Percentiles rank a stretch among this genome's conserved stretches.
These are phyloP conservation scores for Solanum neorickii DNA, from an alignment of 257 asterid genomes.

Conservation along the genomic window DNA sequence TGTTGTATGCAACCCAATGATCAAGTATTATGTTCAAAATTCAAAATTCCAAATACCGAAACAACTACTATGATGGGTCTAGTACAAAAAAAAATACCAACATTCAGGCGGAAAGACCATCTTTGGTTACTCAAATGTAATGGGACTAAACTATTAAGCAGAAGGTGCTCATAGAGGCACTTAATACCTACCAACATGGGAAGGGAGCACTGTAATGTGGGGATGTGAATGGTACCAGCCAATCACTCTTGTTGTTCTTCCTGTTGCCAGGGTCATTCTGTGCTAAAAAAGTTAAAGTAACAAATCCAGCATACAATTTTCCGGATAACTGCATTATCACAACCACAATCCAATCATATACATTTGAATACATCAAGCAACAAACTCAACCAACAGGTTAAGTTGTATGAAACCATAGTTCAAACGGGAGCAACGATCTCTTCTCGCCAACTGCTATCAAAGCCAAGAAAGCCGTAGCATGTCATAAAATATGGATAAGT, in stretches of 20 bases:
- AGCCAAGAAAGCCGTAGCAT: not conserved
- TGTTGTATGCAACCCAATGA: not conserved
- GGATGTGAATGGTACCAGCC: slow-evolving; percentile 99
- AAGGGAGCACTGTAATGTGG: slow-evolving; percentile 96
- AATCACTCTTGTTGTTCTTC: slow-evolving; percentile 88
- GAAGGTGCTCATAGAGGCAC: not conserved
- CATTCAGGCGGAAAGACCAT: not conserved
- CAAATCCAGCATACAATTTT: slow-evolving; percentile 15
- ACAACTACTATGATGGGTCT: not conserved
- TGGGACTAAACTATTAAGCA: not conserved
- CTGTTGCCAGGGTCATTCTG: slow-evolving; percentile 79
- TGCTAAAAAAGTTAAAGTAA: slow-evolving; percentile 52
- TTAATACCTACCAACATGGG: slow-evolving; percentile 84
- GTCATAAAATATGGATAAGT: not conserved
- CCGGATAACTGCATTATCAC: not conserved
- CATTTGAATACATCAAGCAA: not conserved
- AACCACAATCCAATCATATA: not conserved
- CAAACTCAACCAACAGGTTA: not conserved
- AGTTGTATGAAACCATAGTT: not conserved
- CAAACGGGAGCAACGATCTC: not conserved
- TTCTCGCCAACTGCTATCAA: not conserved
- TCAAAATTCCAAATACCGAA: not conserved
- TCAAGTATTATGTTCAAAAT: not conserved
- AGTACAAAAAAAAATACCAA: not conserved
- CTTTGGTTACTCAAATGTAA: not conserved